Base-by-base conservation (phyloP, 768 basidiomycete genomes). In the Dendrothele bispora region DNA sequence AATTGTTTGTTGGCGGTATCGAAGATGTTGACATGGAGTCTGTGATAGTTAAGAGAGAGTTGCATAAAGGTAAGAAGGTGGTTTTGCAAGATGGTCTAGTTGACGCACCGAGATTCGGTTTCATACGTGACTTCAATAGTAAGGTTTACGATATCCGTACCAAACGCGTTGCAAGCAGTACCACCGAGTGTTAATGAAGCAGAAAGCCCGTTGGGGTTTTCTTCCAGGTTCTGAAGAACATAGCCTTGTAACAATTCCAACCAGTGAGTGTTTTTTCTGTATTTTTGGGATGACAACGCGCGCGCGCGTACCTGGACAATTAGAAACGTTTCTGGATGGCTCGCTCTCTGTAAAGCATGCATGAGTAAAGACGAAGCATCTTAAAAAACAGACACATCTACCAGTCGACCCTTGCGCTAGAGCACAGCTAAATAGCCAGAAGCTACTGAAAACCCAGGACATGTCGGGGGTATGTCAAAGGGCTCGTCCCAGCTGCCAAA, bases 91-190 rank as follows among this genome's bases (percentile, higher is more conserved):
- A 20, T 14, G 8, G 43, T 17, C 7, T 14, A 21, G n/a, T 5
- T 7, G 24, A 59, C 65, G 36, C 51, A 80, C 79, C 75, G 70
- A 37, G 76, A 70, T 44, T 63, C 63, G 17, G 75, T 77, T 61
- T 88, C 84, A 55, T 88, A 87, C 11, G 76, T 79, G 6, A 88
- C 82, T 57, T 83, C 66, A 17, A 90, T 68, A 15, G 77, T 82
- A 18, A 89, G 73, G 49, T 80, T 63, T 0, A 61, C 38, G 26
- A 86, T 66, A 54, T 88, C 86, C 1, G 55, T 64, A 3, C 86
- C 85, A 55, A 85, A 88, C 3, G 79, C 81, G 52, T 87, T 72
- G 59, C 87, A 90, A 7, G 78, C 70, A 14, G 64, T 30, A 2
- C 84, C 84, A 1, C 77, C 73, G 6, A 88, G 69, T 28, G 60